A percentile compares a stretch with the other conserved stretches of the same genome.
phyloP scores from a whole-genome alignment of 495 filamentous ascomycete species.

The Poronia punctata region DNA sequence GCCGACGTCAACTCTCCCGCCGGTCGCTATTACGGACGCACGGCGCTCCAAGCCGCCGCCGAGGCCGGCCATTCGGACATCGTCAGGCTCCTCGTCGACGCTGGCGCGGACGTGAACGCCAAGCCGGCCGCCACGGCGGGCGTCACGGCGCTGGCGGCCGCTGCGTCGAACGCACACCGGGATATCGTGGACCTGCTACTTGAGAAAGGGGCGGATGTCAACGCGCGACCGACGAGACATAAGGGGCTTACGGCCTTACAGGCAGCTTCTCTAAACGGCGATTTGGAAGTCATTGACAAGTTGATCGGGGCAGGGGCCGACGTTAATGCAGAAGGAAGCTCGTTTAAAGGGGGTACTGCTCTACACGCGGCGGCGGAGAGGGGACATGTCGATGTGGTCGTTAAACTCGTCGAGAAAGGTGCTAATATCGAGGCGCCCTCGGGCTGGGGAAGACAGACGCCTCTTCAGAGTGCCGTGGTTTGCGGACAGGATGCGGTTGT shows the following conservation, averaged over 20 bases:
- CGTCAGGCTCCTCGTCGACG: constrained; percentile 19
- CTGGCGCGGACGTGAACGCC: constrained; percentile 24
- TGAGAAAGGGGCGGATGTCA: constrained; percentile 15
- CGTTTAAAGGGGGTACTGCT: constrained; percentile 17
- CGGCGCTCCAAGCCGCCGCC: constrained; percentile 29
- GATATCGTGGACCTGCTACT: constrained; percentile 18
- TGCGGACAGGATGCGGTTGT: constrained; percentile 7
- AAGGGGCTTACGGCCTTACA: constrained; percentile 29
- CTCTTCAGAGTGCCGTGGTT: constrained; percentile 6
- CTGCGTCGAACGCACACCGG: constrained; percentile 18
- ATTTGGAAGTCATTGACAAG: constrained; percentile 13
- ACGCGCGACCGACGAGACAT: constrained; percentile 13
- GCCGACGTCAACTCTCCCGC: constrained; percentile 18
- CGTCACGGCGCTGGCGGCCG: constrained; percentile 19
- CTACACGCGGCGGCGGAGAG: constrained; percentile 21
- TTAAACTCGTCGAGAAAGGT: constrained; percentile 11
- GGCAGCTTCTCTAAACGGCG: constrained; percentile 19
- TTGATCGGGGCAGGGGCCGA: constrained; percentile 25
- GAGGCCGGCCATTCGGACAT: constrained; percentile 11
- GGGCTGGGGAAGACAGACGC: constrained; percentile 9
- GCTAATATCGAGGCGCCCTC: constrained; percentile 7
- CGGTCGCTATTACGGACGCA: constrained; percentile 17
- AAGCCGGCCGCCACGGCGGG: constrained; percentile 13
- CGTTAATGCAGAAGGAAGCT: constrained; percentile 19
- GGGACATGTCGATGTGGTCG: constrained; percentile 17